Evolutionary conservation across 1,284 basidiomycete genomes (phyloP), one percentile per base, ranked within the genome.

Genomic region (Rhodotorula sp.): DNA sequence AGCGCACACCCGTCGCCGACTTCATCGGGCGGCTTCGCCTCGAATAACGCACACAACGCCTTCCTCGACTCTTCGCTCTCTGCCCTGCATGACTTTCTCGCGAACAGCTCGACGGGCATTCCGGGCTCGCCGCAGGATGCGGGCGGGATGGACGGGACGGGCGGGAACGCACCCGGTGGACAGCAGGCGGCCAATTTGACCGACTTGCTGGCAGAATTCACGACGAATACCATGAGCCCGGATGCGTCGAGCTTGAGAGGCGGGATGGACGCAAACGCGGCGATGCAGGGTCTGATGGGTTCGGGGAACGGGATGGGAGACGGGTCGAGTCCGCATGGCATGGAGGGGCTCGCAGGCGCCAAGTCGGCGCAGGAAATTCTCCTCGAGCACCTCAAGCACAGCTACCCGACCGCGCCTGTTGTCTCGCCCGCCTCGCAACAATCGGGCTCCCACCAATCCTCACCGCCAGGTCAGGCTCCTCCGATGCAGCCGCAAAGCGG

Each of bases 131-230:
- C 55, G 8, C 40, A 40, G 55, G 15, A 6, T 31, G n/a, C 37
- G 40, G n/a, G n/a, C 55, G 55, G 55, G 24, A 26, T 30, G 26
- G 57, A 59, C 9, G 46, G 26, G 10, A 30, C 18, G 44, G 57
- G 44, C 28, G 30, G 44, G 22, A 26, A 34, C 16, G 37, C 65
- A 10, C 20, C 9, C 18, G 28, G 18, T 24, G n/a, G 18, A 28
- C 34, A 47, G 40, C 34, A 51, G 9, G 26, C 56, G 26, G 48
- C n/a, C 54, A 62, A 66, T 30, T 72, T 70, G 44, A 44, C 60
- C 37, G 65, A 67, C 56, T 48, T 74, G 26, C 62, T 74, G 20
- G 68, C 68, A 28, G 68, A 74, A 47, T 74, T 74, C 52, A 74
- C 73, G 24, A 59, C 56, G 18, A 64, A 56, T 47, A 61, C 59